Percentiles rank a stretch among this genome's conserved stretches.
These are phyloP conservation scores for Conidiobolus incongruus DNA, from an alignment of 371 early-diverging fungal species.

Conservation along the genomic window DNA sequence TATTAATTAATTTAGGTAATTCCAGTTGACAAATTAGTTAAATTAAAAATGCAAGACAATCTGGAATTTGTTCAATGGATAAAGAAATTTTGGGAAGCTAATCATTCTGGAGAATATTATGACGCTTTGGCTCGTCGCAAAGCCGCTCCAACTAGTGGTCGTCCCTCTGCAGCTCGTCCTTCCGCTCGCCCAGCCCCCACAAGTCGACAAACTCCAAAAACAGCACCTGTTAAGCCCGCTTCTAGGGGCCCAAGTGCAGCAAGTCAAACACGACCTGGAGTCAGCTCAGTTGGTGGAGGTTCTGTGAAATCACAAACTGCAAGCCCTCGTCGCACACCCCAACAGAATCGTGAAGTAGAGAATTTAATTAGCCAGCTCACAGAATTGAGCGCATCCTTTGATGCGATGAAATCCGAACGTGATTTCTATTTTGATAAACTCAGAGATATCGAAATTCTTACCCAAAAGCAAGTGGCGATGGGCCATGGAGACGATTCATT, in stretches of 20 bases:
- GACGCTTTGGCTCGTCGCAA: slow-evolving; percentile 63
- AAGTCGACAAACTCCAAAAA: slow-evolving; percentile 2
- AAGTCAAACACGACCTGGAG: no score
- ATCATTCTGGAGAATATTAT: slow-evolving; percentile 58
- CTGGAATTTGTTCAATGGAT: slow-evolving; percentile 90
- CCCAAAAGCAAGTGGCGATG: slow-evolving; percentile 46
- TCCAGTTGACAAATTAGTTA: slow-evolving; percentile 23
- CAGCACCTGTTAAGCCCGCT: neutral
- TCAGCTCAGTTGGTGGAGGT: no score
- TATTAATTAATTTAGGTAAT: neutral
- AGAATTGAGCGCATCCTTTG: slow-evolving; percentile 59
- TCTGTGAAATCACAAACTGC: neutral
- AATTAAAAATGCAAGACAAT: slow-evolving; percentile 92
- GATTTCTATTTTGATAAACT: slow-evolving; percentile 88
- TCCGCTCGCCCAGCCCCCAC: slow-evolving; percentile 6
- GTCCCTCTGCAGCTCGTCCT: slow-evolving; percentile 7
- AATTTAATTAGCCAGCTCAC: slow-evolving; percentile 45
- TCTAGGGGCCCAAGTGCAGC: neutral
- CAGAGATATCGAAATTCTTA: slow-evolving; percentile 74
- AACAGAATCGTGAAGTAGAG: slow-evolving; percentile 15
- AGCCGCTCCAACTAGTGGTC: slow-evolving; percentile 8
- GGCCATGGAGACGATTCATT: slow-evolving; percentile 19
- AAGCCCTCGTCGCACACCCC: no score
- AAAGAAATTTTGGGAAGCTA: slow-evolving; percentile 67
- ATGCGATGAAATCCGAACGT: slow-evolving; percentile 81